Conservation (phyloP, 129 eudicot species). For the Flaveria linearis region DNA sequence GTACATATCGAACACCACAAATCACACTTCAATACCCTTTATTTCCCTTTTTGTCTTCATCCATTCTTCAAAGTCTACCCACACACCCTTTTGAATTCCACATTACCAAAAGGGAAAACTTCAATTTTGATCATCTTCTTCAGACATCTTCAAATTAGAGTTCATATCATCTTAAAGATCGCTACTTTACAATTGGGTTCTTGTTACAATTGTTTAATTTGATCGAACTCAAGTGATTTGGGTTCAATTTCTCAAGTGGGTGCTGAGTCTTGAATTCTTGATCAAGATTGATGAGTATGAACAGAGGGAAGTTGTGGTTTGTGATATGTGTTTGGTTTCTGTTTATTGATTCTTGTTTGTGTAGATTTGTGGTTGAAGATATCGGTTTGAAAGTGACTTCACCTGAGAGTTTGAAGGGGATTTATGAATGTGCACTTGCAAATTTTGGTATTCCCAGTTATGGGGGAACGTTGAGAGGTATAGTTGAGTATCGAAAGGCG, state of each 20-base stretch:
- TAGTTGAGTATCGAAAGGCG: constrained; percentile 51
- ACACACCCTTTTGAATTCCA: not conserved
- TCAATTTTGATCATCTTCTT: not conserved
- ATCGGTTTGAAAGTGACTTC: constrained; percentile 72
- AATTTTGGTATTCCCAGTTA: constrained; percentile 77
- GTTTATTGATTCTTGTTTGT: constrained; percentile 46
- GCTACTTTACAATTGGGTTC: no score
- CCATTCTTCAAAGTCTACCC: not conserved
- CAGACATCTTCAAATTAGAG: not conserved
- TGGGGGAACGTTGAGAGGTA: constrained; percentile 74
- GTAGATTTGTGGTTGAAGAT: constrained; percentile 81
- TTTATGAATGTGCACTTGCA: constrained; percentile 78
- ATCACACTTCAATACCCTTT: not conserved
- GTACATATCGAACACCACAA: constrained; percentile 13
- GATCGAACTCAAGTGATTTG: no score
- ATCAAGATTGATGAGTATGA: constrained; percentile 20
- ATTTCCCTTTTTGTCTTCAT: not conserved
- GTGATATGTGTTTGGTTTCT: constrained; percentile 48
- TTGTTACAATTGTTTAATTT: no score
- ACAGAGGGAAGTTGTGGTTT: constrained; percentile 35
- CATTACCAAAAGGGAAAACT: not conserved
- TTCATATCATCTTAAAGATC: constrained; percentile 2
- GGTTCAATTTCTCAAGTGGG: no score
- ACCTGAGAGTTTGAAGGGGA: constrained; percentile 46
- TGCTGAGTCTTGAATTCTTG: no score